Base-by-base conservation (phyloP, 805 yeast genomes). In the Suhomyces pyralidae region DNA sequence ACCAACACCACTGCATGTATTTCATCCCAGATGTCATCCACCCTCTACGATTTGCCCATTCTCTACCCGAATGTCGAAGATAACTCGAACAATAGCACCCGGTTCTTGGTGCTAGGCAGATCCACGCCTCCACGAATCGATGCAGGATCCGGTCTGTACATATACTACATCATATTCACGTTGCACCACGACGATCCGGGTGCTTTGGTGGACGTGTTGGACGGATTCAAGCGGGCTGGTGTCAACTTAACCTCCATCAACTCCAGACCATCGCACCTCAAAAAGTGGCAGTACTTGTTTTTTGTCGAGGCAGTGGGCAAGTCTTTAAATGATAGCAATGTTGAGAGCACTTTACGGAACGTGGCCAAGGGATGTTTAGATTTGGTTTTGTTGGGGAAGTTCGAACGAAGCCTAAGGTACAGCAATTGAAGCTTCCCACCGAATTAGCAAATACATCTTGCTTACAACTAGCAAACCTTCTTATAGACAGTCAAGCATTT, bases 221-320 rank as follows among this genome's bases (percentile, higher is more conserved):
- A 73, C 45, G 78, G 79, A 3, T 81, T 90, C 61, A 81, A 81
- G 49, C 64, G 71, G 14, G 71, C 81, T 59, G 71, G 78, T 19
- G 70, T 90, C 53, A 88, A 87, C 62, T 73, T 91, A 71, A 81
- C 84, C 5, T 78, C 88, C 5, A 88, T 91, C 48, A 81, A 83
- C 38, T 86, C 96, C 3, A 77, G 97, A 59, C 97, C 97, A 0
- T 82, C 88, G 4, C 76, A 80, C 9, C 65, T 77, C 30, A 69
- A 75, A 48, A 81, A 83, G 32, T 91, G 97, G 97, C 85, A 85
- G 57, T 89, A 90, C 61, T 83, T 87, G 2, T 91, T 89, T 69
- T 90, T 88, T 61, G 81, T 88, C 9, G 97, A 91, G 62, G 81
- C 83, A 30, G 75, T 79, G 66, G 82, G 83, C 3, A 62, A 73